These are phyloP conservation scores for Cytospora piceae DNA, from an alignment of 2,329 filamentous ascomycete genomes.

Conservation along the genomic window DNA sequence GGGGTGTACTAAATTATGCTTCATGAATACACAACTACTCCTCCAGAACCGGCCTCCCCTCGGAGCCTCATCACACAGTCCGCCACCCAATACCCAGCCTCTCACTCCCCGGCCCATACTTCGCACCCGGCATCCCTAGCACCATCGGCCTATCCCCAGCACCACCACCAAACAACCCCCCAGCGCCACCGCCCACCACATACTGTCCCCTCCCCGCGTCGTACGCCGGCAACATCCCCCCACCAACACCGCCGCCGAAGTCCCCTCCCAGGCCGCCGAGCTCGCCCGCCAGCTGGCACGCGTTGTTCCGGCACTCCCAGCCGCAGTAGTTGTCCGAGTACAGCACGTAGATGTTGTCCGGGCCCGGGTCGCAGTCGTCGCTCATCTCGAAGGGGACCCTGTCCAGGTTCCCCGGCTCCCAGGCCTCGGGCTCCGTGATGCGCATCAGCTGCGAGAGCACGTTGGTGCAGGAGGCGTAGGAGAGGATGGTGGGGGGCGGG, in stretches of 20 bases:
- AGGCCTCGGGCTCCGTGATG: conserved; percentile 32
- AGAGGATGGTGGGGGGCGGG: conserved; percentile 30
- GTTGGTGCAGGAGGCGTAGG: conserved; percentile 34
- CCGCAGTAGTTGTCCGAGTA: conserved; percentile 35
- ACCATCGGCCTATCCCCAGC: neutral
- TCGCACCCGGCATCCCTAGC: conserved; percentile 33
- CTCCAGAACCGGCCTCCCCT: neutral
- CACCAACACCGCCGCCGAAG: neutral
- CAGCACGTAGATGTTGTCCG: conserved; percentile 29
- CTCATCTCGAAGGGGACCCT: conserved; percentile 33
- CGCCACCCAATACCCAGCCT: conserved; percentile 34
- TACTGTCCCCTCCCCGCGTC: conserved; percentile 4
- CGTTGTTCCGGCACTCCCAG: conserved; percentile 37
- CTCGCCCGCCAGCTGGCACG: conserved; percentile 9
- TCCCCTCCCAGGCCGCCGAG: neutral
- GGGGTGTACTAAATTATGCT: neutral
- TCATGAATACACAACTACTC: neutral
- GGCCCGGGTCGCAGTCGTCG: conserved; percentile 32
- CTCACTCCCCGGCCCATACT: conserved; percentile 31
- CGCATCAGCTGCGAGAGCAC: conserved; percentile 32
- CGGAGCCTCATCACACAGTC: conserved; percentile 7
- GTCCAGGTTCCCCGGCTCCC: conserved; percentile 28
- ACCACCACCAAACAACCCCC: neutral
- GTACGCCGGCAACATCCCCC: conserved; percentile 20
- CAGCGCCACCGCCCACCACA: neutral